Base-by-base conservation (phyloP, 805 yeast genomes). In the Scheffersomyces spartinae region DNA sequence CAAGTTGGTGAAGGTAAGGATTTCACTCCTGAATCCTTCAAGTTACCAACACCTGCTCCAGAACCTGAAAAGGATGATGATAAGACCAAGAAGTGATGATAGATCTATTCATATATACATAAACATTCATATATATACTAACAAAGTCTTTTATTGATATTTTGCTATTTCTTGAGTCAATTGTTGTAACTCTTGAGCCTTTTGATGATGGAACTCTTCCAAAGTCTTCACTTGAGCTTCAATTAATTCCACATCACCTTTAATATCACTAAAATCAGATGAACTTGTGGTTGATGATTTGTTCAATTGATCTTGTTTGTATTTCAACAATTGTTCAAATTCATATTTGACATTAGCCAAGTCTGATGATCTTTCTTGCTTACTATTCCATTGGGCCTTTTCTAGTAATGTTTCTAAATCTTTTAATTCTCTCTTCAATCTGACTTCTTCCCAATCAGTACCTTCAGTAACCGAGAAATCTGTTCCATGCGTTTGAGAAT, bases 371-470 rank as follows among this genome's bases (percentile, higher is more conserved):
- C 31, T 26, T 43, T 20, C 60, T 55, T 19, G 68, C 55, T 15
- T 64, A 71, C 10, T 49, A 45, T 34, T 70, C 71, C n/a, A n/a
- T 23, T 47, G 52, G 3, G 81, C 76, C 30, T 68, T 64, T 6
- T 54, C 59, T 29, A 81, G 65, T 38, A 74, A 64, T n/a, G 60
- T 52, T 39, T 85, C 94, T 24, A 86, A 52, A 33, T 81, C 82
- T 8, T 74, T 64, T 33, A 88, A 61, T 45, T 85, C 88, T 33
- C 86, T 69, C 52, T 74, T 74, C 36, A 85, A 64, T 38, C 91
- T 68, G 9, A 79, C 93, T 42, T 79, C 84, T 49, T 86, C 96
- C 94, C 96, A 84, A 43, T 85, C 95, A 2, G 84, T 74, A n/a
- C 77, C 85, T 39, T 70, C 68, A 4, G 73, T 76, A 1, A 73